Evolutionary conservation across 2,329 filamentous ascomycete species (phyloP), one percentile per base, ranked within the genome.

Genomic region (Claviceps arundinis): DNA sequence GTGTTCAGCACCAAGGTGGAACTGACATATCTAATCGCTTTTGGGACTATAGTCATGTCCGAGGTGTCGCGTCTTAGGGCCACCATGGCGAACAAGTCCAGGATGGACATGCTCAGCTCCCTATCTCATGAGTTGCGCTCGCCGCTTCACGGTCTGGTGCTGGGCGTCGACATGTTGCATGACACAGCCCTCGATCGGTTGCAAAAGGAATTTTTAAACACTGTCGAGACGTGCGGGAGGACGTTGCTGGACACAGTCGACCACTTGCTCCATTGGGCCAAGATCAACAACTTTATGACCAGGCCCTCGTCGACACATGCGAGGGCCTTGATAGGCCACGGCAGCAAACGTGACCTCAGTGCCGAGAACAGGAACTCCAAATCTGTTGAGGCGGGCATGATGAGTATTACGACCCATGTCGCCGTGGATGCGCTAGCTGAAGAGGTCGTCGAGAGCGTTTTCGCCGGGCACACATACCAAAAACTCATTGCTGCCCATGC

Each of bases 61-160:
- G 79, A 83, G 51, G 65, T 83, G 1, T 70, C 73, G 0, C 68
- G 74, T 2, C 54, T 79, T 2, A 62, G 69, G 14, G 59, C 65
- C 0, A 51, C 62, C 5, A 58, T 62, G 13, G 65, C 68, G 0
- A 68, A 73, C 37, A 72, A 68, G 50, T 73, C 76, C 40, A 81
- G 81, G 60, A 73, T 73, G 1, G 77, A 81, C 52, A 75, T 81
- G 40, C 70, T 84, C 7, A 75, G 76, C 0, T 81, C 75, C 0
- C 72, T 84, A 5, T 80, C 75, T 2, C 80, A 84, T 57, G 80
- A 84, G 59, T 62, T 84, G 13, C 70, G 80, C 6, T 80, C 75
- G 2, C 80, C 80, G 0, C 65, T 84, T 0, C 80, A 84, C 52
- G 80, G 80, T 2, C 74, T 83, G 34, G 63, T 83, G 0, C 73